These are phyloP conservation scores for Sphaerulina vaccinii DNA, from an alignment of 2,329 filamentous ascomycete species.

Conservation along the genomic window DNA sequence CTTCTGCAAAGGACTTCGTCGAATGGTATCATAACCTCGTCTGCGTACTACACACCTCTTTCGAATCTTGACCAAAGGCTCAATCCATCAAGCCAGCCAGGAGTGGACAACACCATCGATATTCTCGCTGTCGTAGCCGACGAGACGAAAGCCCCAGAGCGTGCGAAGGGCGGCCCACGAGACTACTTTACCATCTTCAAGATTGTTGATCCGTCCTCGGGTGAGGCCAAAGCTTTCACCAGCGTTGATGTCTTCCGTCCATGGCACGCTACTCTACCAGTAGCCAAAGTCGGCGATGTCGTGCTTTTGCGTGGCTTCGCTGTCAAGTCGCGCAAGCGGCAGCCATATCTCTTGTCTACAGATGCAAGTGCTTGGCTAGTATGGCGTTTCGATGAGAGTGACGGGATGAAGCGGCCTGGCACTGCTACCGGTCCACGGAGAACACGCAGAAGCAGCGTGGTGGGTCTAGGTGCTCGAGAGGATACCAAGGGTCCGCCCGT, in stretches of 20 bases:
- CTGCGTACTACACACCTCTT: conserved; percentile 49
- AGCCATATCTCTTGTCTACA: conserved; percentile 41
- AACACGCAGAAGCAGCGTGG: conserved; percentile 24
- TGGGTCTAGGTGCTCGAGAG: conserved; percentile 34
- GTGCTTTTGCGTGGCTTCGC: conserved; percentile 45
- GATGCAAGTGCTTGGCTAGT: conserved; percentile 51
- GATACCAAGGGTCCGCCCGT: conserved; percentile 48
- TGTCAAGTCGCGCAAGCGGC: conserved; percentile 43
- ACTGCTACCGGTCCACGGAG: conserved; percentile 30
- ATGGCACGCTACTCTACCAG: conserved; percentile 43
- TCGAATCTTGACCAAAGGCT: conserved; percentile 40
- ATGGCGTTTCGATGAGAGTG: conserved; percentile 39
- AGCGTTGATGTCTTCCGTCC: conserved; percentile 47
- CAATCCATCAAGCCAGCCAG: conserved; percentile 41
- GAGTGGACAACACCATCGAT: conserved; percentile 40
- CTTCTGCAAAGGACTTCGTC: conserved; percentile 11
- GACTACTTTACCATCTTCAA: conserved; percentile 46
- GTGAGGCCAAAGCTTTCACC: background rate
- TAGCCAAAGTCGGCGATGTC: conserved; percentile 44
- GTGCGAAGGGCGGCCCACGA: conserved; percentile 44
- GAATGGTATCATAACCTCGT: conserved; percentile 14
- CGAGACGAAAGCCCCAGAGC: conserved; percentile 34
- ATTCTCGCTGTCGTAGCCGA: conserved; percentile 46
- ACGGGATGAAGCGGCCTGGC: conserved; percentile 24
- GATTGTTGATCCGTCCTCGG: conserved; percentile 40